These are phyloP conservation scores for Calocybe gangraenosa DNA, from an alignment of 768 basidiomycete species.

Conservation along the genomic window DNA sequence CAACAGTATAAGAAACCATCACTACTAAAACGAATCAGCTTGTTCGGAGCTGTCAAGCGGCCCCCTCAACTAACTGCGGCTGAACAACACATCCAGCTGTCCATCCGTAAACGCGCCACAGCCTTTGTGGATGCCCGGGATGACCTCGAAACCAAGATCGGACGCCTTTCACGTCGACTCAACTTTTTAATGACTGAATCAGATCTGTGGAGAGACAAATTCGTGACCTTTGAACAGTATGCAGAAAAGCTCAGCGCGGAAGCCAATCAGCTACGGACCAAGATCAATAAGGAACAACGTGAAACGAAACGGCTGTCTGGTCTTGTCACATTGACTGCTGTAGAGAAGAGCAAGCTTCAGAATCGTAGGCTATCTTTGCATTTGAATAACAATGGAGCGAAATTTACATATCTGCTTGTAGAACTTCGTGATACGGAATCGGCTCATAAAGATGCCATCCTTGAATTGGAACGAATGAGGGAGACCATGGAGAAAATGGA, in stretches of 20 bases:
- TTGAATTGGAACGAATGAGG: constrained; percentile 83
- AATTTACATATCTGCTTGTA: constrained; percentile 24
- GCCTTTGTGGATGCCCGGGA: constrained; percentile 93
- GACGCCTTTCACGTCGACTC: constrained; percentile 75
- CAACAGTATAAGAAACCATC: constrained; percentile 83
- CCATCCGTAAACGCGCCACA: constrained; percentile 90
- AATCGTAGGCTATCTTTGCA: constrained; percentile 49
- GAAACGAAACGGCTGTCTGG: constrained; percentile 85
- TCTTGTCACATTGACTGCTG: constrained; percentile 69
- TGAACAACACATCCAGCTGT: constrained; percentile 81
- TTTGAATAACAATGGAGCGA: neutral
- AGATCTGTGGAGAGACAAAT: constrained; percentile 90
- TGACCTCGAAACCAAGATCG: constrained; percentile 92
- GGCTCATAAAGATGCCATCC: constrained; percentile 74
- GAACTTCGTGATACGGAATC: constrained; percentile 79
- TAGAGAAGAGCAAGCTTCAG: constrained; percentile 76
- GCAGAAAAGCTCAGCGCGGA: constrained; percentile 88
- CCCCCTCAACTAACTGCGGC: constrained; percentile 71
- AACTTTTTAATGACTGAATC: constrained; percentile 92
- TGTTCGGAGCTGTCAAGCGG: constrained; percentile 66
- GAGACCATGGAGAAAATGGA: constrained; percentile 86
- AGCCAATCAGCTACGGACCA: constrained; percentile 77
- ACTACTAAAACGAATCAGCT: constrained; percentile 78
- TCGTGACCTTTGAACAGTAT: constrained; percentile 91
- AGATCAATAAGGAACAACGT: constrained; percentile 88